Evolutionary conservation across 352 stramenopile species (phyloP).

Genomic region (Phytopythium sindhum): DNA sequence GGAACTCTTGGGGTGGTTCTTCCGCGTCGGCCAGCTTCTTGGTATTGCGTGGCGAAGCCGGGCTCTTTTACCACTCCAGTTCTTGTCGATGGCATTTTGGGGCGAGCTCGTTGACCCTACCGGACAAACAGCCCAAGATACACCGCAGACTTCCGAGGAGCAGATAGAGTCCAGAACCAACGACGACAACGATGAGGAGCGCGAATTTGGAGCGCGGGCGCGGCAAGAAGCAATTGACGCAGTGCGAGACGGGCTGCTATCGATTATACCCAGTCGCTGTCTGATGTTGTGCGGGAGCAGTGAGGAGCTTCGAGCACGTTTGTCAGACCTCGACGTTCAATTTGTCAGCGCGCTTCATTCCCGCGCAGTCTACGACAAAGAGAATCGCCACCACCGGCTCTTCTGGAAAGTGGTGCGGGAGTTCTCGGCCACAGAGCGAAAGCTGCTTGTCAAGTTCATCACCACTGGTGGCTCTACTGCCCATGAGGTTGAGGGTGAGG

Average conservation of each 20-base stretch:
- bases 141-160: not conserved
- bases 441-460: conserved; percentile 47
- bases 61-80: conserved; percentile 47
- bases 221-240: conserved; percentile 25
- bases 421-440: conserved; percentile 48
- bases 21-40: conserved; percentile 50
- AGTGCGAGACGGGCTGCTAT: conserved; percentile 51
- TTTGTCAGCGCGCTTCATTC: conserved; percentile 23
- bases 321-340: conserved; percentile 32
- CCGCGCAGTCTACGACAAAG: conserved; percentile 25
- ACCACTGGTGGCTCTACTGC: conserved; percentile 11
- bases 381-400: conserved; percentile 24
- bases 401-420: conserved; percentile 42
- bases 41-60: conserved; percentile 59
- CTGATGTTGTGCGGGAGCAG: conserved; percentile 33
- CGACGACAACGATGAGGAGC: not conserved
- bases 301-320: conserved; percentile 20
- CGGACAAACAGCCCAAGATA: not conserved
- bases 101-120: conserved; percentile 18
- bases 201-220: not conserved
- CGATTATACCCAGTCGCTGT: conserved; percentile 47
- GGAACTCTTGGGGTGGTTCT: conserved; percentile 49
- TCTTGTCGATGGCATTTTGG: conserved; percentile 46
- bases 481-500: not conserved
- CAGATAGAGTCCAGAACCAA: not conserved